Evolutionary conservation across 768 basidiomycete species (phyloP), one percentile per base, ranked within the genome.

Genomic region (Pleurotus eryngii): DNA sequence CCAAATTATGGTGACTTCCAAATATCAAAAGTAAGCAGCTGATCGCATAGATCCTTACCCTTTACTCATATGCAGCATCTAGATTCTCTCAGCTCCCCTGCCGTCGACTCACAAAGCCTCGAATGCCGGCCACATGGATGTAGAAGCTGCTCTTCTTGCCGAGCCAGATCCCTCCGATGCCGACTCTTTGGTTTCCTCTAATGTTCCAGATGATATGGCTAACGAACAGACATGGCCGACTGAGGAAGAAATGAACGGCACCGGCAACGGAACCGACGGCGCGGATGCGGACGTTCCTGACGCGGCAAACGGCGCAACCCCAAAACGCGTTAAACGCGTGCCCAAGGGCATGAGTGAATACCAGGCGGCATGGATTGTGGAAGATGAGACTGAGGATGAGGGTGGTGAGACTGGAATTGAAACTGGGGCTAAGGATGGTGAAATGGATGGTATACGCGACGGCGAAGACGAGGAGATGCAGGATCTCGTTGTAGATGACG

Each of bases 211-310:
- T 64, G 87, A 92, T 57, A 80, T 97, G 71, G 84, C 81, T 37
- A 97, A 96, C 67, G 96, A 99, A 65, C 96, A 99, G 70, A 99
- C 96, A 0, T 98, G 96, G 95, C 96, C 96, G 0, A 96, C 94
- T 0, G 94, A 98, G 68, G 96, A 98, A 66, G 96, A 98, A 69
- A 92, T 98, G 87, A 76, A 75, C 18, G 14, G 11, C 24, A 18
- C 3, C 17, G 38, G 17, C 20, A 26, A 20, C 39, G 80, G 72
- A 5, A 72, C 61, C 3, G 68, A 60, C 3, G 61, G 67, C 26
- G 55, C 58, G 9, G 68, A 64, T 42, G 63, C 68, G 14, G 65
- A 69, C 3, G 67, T 90, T 14, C 86, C 90, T 2, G 87, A 89
- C 60, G 90, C 90, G 0, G 68, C 67, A 24, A 69, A 73, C 2